These are phyloP conservation scores for Chytriomyces sp. DNA, from an alignment of 192 early-diverging fungal species.

Conservation along the genomic window DNA sequence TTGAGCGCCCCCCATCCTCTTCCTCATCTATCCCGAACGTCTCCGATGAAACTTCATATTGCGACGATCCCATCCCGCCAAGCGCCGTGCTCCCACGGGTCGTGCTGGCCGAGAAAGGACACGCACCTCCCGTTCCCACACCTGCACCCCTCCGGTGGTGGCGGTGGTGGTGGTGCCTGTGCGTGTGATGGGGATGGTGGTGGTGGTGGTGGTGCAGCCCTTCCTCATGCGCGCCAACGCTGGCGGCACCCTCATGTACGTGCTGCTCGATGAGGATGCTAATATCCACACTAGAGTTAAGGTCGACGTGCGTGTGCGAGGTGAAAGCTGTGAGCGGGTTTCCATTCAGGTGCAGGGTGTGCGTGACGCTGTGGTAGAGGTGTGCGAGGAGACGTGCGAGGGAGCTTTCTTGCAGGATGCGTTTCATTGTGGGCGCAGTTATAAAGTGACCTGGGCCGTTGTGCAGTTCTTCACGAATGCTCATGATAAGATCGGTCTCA, in stretches of 20 bases:
- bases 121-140: no score
- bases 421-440: conserved; percentile 43
- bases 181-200: no score
- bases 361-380: conserved; percentile 59
- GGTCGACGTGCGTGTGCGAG: conserved; percentile 60
- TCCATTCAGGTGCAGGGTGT: not conserved
- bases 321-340: conserved; percentile 1
- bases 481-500: conserved; percentile 74
- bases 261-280: conserved; percentile 59
- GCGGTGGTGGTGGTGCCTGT: not conserved
- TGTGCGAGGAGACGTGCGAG: conserved; percentile 65
- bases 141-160: no score
- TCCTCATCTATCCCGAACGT: no score
- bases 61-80: not conserved
- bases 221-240: not conserved
- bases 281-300: conserved; percentile 80
- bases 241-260: conserved; percentile 20
- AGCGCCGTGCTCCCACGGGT: not conserved
- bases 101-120: not conserved
- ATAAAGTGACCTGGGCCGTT: conserved; percentile 6
- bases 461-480: conserved; percentile 62
- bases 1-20: no score
- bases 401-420: conserved; percentile 57
- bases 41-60: not conserved
- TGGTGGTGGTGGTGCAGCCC: not conserved